Percentiles rank a stretch among this genome's conserved stretches.
Evolutionary conservation across 257 asterid species (phyloP).

Genomic region (Solanum medicagineum): DNA sequence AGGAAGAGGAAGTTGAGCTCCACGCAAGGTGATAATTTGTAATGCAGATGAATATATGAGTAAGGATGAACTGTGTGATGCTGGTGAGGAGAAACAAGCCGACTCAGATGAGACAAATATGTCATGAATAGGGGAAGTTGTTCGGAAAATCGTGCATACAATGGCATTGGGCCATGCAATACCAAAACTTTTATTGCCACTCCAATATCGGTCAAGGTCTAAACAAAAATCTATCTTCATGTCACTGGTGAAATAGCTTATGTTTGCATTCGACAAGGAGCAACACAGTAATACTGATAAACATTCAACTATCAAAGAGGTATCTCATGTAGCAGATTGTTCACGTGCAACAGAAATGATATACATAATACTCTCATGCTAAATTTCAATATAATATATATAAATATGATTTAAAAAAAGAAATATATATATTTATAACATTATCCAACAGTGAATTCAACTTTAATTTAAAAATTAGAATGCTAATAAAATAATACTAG

Average conservation of each 20-base stretch:
- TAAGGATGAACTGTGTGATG: conserved; percentile 3
- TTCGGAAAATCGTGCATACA: conserved; percentile 16
- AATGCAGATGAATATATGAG: background rate
- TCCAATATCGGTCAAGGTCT: conserved; percentile 63
- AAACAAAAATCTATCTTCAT: conserved; percentile 52
- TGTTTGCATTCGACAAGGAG: conserved; percentile 34
- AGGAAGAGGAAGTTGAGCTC: conserved; percentile 53
- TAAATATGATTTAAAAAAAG: too few relatives aligned
- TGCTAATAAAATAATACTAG: too few relatives aligned
- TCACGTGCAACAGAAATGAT: conserved; percentile 40
- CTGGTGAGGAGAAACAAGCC: conserved; percentile 16
- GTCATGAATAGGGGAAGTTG: conserved; percentile 14
- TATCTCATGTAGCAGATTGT: conserved; percentile 36
- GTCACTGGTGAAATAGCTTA: conserved; percentile 91
- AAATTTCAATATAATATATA: too few relatives aligned
- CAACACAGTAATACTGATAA: conserved; percentile 9
- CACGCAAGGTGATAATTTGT: conserved; percentile 8
- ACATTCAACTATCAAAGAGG: conserved; percentile 25
- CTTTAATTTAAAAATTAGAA: too few relatives aligned
- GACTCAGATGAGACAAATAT: conserved; percentile 18
- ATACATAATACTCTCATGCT: too few relatives aligned
- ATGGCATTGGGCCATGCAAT: conserved; percentile 23
- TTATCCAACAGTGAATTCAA: too few relatives aligned
- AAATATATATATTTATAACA: too few relatives aligned
- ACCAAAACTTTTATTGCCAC: conserved; percentile 51